A percentile compares a stretch with the other conserved stretches of the same genome.
phyloP scores from a whole-genome alignment of 805 yeast species.

The Candida railenensis region DNA sequence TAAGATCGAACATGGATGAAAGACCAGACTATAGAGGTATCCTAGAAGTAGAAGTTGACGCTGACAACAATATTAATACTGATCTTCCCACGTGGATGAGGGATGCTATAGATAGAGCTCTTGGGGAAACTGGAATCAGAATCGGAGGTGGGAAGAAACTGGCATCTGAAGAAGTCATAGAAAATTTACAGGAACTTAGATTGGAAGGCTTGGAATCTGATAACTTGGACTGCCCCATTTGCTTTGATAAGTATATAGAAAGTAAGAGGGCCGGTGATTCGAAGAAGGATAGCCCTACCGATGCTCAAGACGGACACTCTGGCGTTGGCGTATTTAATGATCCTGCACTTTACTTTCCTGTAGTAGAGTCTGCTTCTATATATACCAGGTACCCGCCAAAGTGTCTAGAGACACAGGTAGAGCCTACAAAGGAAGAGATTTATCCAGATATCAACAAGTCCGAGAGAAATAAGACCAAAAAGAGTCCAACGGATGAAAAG shows the following conservation, averaged over 20 bases:
- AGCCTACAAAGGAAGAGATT: conserved; percentile 18
- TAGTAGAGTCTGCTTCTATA: conserved; percentile 22
- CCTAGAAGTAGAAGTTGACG: conserved; percentile 21
- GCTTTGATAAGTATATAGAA: conserved; percentile 35
- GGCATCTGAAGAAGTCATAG: conserved; percentile 41
- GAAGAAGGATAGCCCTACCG: neutral
- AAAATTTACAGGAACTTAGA: conserved; percentile 25
- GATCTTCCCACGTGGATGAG: conserved; percentile 32
- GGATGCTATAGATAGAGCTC: conserved; percentile 33
- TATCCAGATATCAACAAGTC: conserved; percentile 25
- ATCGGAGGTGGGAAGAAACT: conserved; percentile 20
- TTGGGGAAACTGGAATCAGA: conserved; percentile 23
- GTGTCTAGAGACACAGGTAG: conserved; percentile 19
- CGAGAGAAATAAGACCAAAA: conserved; percentile 10
- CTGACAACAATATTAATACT: conserved; percentile 11
- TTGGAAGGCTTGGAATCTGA: conserved; percentile 10
- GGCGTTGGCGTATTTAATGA: conserved; percentile 20
- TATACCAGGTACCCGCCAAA: conserved; percentile 28
- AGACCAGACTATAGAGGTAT: conserved; percentile 4
- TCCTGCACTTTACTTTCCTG: conserved; percentile 32
- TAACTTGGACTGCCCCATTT: conserved; percentile 36
- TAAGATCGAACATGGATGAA: neutral
- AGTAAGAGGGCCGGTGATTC: neutral
- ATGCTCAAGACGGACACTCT: neutral
- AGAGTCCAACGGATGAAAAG: conserved; percentile 10